phyloP scores from a whole-genome alignment of 2,329 filamentous ascomycete species.

The Cryphonectria radicalis region DNA sequence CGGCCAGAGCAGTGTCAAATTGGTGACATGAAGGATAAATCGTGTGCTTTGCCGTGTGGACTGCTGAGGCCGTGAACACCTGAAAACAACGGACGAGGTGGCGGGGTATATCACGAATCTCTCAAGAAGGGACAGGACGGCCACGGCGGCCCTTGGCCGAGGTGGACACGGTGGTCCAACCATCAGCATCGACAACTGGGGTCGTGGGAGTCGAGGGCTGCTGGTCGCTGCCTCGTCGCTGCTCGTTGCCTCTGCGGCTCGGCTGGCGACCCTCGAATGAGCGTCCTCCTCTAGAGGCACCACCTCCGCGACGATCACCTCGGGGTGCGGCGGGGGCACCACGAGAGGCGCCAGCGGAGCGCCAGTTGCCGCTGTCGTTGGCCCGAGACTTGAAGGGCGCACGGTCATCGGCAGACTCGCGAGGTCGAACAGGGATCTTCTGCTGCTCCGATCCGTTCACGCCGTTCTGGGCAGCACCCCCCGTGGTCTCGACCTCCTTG shows the following conservation, averaged over 20 bases:
- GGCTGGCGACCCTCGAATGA: slow-evolving; percentile 51
- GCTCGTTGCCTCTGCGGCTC: slow-evolving; percentile 32
- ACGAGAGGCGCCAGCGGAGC: slow-evolving; percentile 53
- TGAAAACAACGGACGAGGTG: slow-evolving; percentile 10
- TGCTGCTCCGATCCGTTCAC: slow-evolving; percentile 49
- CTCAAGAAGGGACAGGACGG: slow-evolving; percentile 30
- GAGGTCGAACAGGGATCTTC: slow-evolving; percentile 47
- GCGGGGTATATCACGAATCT: slow-evolving; percentile 26
- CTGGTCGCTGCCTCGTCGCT: slow-evolving; percentile 38
- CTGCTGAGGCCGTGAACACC: slow-evolving; percentile 19
- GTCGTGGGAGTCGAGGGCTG: slow-evolving; percentile 40
- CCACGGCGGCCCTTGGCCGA: slow-evolving; percentile 46
- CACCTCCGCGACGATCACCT: slow-evolving; percentile 46
- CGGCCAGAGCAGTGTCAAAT: slow-evolving; percentile 14
- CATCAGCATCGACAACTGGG: slow-evolving; percentile 59
- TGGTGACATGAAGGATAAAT: slow-evolving; percentile 16
- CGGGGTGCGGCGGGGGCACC: slow-evolving; percentile 49
- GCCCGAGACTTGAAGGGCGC: slow-evolving; percentile 58
- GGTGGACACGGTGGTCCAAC: slow-evolving; percentile 63
- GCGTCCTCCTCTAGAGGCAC: slow-evolving; percentile 46
- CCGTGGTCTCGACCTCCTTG: slow-evolving; percentile 31
- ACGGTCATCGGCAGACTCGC: slow-evolving; percentile 42
- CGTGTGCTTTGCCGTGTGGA: neutral
- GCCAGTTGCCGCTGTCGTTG: slow-evolving; percentile 64
- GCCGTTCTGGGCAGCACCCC: slow-evolving; percentile 36